A percentile compares a stretch with the other conserved stretches of the same genome.
These are phyloP conservation scores for Geotrichum australiense DNA, from an alignment of 1,139 yeast species.

Conservation along the genomic window DNA sequence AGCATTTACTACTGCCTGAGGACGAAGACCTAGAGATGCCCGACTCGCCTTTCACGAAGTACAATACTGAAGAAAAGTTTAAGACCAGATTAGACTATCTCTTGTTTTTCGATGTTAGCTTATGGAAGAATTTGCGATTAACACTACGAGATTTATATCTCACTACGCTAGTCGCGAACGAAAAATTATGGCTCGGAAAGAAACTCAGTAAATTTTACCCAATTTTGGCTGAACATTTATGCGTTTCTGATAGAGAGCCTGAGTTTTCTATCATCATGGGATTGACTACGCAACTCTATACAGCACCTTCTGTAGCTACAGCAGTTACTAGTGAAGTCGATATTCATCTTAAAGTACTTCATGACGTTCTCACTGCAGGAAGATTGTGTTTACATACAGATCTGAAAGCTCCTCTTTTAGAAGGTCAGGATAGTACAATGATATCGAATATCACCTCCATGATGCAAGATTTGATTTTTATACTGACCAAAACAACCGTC, in stretches of 20 bases:
- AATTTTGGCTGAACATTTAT: conserved; percentile 61
- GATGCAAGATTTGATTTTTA: neutral
- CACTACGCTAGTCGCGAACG: conserved; percentile 62
- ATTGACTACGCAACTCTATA: conserved; percentile 78
- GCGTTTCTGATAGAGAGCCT: conserved; percentile 70
- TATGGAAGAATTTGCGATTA: conserved; percentile 61
- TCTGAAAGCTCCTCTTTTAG: neutral
- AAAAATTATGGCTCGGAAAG: conserved; percentile 55
- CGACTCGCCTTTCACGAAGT: neutral
- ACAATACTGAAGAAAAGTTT: neutral
- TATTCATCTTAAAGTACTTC: neutral
- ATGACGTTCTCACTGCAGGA: neutral
- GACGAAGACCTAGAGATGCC: neutral
- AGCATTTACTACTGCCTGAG: neutral
- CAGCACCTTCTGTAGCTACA: conserved; percentile 75
- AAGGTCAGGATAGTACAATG: neutral
- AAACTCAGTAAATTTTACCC: conserved; percentile 84
- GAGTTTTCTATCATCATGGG: conserved; percentile 69
- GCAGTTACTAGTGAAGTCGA: conserved; percentile 36
- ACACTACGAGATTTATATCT: conserved; percentile 62
- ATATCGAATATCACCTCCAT: too few relatives aligned
- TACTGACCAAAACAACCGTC: neutral
- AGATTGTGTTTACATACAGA: neutral
- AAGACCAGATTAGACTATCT: conserved; percentile 65
- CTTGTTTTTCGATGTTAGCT: conserved; percentile 58